Evolutionary conservation across 2,329 filamentous ascomycete genomes (phyloP), one percentile per base, ranked within the genome.

Genomic region (Fusarium sp.): DNA sequence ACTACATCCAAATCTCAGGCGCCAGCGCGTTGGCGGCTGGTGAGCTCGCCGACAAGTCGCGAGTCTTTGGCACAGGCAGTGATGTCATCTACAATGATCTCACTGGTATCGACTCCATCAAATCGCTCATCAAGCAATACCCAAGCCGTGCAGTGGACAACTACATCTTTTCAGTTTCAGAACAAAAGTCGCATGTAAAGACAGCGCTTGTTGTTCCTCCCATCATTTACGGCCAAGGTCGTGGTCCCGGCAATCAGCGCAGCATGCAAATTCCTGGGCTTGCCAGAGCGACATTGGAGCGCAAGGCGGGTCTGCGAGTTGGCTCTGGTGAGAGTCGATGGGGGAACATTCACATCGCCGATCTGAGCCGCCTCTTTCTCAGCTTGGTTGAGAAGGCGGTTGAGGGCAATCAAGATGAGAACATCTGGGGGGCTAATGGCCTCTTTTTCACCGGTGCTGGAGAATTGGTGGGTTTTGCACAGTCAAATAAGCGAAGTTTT

Each of bases 181-280:
- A 68, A 16, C 30, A 71, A 3, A 60, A 56, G 1, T 50, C 79
- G 0, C 46, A 63, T 9, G 68, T 82, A 8, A 80, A 79, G 40
- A 82, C 80, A 0, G 82, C 82, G 1, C 52, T 83, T 11, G 74
- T 83, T 13, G 63, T 78, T n/a, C 80, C 79, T 11, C 82, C 82
- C 15, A 77, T 81, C 1, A 82, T 84, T 56, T 85, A 85, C 54
- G 83, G 84, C 7, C 50, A 71, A 23, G 84, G 82, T 6, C 59
- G 78, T 25, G 83, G 84, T 0, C 78, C 80, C 0, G 72, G 77
- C 6, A 84, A 84, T 54, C 76, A 80, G 67, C 77, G 83, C 11
- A 85, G 82, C 62, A 78, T 84, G 1, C 83, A 85, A 67, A 75
- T 84, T n/a, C 84, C 83, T 0, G 76, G 50, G 4, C 43, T 75